A percentile compares a stretch with the other conserved stretches of the same genome.
Evolutionary conservation across 805 yeast genomes (phyloP).

Genomic region (Suhomyces faveliae): DNA sequence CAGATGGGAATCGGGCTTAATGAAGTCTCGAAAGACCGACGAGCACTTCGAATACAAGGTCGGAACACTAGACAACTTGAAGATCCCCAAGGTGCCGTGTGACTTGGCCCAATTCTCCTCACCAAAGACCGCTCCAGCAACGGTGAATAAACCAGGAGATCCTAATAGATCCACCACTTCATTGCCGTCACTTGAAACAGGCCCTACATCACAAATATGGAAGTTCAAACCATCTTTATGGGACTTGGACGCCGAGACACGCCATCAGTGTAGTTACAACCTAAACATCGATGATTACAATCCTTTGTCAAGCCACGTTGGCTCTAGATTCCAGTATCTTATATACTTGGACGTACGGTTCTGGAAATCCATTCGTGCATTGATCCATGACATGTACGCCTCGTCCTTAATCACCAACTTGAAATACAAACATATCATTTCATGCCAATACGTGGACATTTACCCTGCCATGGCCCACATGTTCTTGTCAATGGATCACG

Average conservation of each 20-base stretch:
- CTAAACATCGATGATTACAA: constrained; percentile 26
- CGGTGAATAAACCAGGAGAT: not conserved
- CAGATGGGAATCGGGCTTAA: constrained; percentile 59
- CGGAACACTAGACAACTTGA: constrained; percentile 35
- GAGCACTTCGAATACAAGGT: constrained; percentile 20
- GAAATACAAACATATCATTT: constrained; percentile 54
- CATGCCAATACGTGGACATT: constrained; percentile 78
- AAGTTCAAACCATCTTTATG: constrained; percentile 39
- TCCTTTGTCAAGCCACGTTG: constrained; percentile 31
- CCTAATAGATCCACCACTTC: not conserved
- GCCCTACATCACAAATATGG: constrained; percentile 29
- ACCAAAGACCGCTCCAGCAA: not conserved
- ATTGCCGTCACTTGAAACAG: not conserved
- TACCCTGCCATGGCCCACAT: constrained; percentile 74
- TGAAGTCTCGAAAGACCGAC: constrained; percentile 5
- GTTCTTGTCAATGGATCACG: constrained; percentile 74
- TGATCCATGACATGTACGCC: constrained; percentile 63
- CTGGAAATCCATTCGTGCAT: constrained; percentile 60
- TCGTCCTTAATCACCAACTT: constrained; percentile 62
- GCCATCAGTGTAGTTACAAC: constrained; percentile 49
- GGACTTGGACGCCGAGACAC: constrained; percentile 43
- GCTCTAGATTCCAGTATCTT: constrained; percentile 59
- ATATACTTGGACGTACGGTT: constrained; percentile 68
- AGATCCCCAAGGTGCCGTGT: constrained; percentile 38
- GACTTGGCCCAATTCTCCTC: not conserved